Evolutionary conservation across 139 green algal species (phyloP), one percentile per base, ranked within the genome.

Genomic region (Micractinium conductrix): DNA sequence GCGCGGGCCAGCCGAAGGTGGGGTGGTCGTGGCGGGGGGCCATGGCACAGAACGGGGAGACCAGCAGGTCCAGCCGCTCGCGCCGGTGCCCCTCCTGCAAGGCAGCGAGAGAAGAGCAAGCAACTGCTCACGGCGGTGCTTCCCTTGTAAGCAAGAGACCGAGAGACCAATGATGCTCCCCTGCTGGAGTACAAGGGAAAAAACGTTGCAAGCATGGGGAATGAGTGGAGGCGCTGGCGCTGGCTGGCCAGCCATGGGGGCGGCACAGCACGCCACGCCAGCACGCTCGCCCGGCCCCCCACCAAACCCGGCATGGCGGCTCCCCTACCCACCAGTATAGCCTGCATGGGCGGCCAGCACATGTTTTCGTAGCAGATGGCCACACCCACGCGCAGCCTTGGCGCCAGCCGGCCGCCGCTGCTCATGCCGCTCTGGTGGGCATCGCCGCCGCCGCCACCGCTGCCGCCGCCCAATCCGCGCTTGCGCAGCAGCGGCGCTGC

Each of bases 31-130:
- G 69, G 8, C 40, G 40, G 40, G 69, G 69, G 10, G 37, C 40
- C 69, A 76, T 76, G 5, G 40, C 69, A 26, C 69, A 76, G 40
- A 76, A 76, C 7, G 69, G 69, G 2, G 69, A 76, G 69, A 76
- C 30, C 9, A 76, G 69, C 6, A 76, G 69, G 40, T 53, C 6
- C 17, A 76, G 40, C 40, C 40, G 69, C 69, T 48, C 24, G 21
- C 26, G 69, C 69, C 37, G 40, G 69, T 76, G 69, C 40, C 2
- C 69, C 40, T 76, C 69, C 69, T 76, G 69, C 68, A 50, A 0
- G 68, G 24, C 4, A 35, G 38, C 60, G 14, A 58, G 48, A 10
- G 14, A 38, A 38, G 5, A 37, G 37, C 9, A n/a, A n/a, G n/a
- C n/a, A n/a, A n/a, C n/a, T n/a, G n/a, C n/a, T n/a, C n/a, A n/a